Evolutionary conservation across 169 alveolate species (phyloP), one percentile per base, ranked within the genome.

Genomic region (Plasmodium fragile): DNA sequence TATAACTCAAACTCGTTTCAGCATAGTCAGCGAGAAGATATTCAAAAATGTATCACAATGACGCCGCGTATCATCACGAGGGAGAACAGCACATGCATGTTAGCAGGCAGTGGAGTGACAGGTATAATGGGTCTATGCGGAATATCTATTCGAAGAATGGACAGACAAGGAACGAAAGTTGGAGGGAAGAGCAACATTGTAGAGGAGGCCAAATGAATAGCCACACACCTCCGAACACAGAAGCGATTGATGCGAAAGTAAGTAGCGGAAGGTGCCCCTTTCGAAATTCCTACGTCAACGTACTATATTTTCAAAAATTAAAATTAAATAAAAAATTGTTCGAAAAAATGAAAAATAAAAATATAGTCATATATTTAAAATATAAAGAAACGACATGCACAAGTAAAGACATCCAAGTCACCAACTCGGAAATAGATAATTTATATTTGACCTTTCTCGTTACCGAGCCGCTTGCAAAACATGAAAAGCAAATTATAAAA

Each of bases 401-500:
- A 78, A 89, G 94, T 55, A 59, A 89, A 78, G 71, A 78, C 49
- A 89, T 89, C 70, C 36, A 89, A 53, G 39, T 89, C 69, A 53
- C 52, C 30, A n/a, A 36, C 25, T 30, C 87, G 4, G 94, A 89
- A 79, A 89, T 89, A 59, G 81, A 41, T 34, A 52, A 89, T 41
- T 78, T 89, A 55, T 89, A 55, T 72, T 89, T 89, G 70, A 78
- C 90, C 34, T 89, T 89, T 78, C 81, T 89, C 81, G 30, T 89
- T 39, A 52, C 89, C 25, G 94, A 78, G 41, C 94, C 94, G 2
- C 81, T 89, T 7, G 25, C 45, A 53, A 43, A 89, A 78, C 11
- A 89, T 69, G 94, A 89, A 65, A 89, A 89, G 43, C 79, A 89
- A n/a, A 78, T 89, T 4, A 78, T 89, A 13, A 89, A 89, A 89